Conservation (phyloP, 768 basidiomycete genomes). For the Lentinula detonsa region DNA sequence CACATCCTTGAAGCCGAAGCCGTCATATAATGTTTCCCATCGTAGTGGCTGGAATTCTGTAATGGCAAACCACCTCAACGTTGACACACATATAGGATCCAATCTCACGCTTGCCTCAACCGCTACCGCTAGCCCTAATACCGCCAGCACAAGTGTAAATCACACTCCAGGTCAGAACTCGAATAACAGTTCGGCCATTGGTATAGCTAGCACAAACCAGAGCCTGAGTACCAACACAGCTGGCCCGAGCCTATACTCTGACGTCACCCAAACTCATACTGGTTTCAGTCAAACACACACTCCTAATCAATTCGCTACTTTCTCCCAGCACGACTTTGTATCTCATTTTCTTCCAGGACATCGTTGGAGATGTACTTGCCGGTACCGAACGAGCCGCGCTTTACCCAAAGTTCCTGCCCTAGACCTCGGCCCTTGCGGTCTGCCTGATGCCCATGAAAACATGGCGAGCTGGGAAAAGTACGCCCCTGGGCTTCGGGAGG, state of each 20-base stretch:
- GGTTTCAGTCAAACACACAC: no score
- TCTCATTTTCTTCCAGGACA: background rate
- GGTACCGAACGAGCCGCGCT: background rate
- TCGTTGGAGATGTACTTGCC: background rate
- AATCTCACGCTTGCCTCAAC: background rate
- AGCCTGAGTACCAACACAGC: background rate
- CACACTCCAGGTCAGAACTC: background rate
- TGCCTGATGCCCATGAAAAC: slow-evolving; percentile 16
- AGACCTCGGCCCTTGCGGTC: background rate
- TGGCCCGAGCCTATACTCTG: no score
- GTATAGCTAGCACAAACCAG: background rate
- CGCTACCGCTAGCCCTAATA: background rate
- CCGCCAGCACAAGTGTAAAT: background rate
- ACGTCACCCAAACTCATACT: background rate
- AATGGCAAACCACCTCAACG: background rate
- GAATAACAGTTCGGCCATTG: background rate
- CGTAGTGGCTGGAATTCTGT: background rate
- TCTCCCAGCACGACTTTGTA: background rate
- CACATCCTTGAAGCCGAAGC: background rate
- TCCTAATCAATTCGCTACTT: background rate
- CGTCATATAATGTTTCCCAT: background rate
- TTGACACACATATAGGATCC: background rate
- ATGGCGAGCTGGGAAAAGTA: slow-evolving; percentile 39
- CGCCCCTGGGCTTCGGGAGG: slow-evolving; percentile 29
- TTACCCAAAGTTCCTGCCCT: background rate